Evolutionary conservation across 306 rosid genomes (phyloP).

Genomic region (Castanea mollissima): DNA sequence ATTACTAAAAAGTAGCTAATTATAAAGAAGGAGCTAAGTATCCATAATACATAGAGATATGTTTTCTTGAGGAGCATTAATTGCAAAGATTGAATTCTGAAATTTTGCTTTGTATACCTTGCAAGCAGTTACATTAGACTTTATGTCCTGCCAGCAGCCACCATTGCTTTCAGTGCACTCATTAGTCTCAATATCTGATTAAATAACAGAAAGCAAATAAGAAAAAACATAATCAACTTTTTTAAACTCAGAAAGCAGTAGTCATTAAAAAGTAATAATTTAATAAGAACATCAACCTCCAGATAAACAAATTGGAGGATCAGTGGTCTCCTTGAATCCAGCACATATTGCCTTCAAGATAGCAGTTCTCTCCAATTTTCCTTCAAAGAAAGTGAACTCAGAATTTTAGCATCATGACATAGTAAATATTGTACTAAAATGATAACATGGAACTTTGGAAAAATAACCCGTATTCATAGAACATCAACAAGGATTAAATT

Average conservation of each 20-base stretch:
- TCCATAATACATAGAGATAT: not conserved
- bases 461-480: not conserved
- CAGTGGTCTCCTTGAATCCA: constrained; percentile 81
- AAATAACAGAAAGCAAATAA: constrained; percentile 9
- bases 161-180: constrained; percentile 79
- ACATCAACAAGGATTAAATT: not conserved
- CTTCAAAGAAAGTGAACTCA: constrained; percentile 38
- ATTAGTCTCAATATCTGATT: constrained; percentile 77
- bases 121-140: constrained; percentile 74
- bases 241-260: constrained; percentile 1
- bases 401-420: constrained; percentile 23
- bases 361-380: constrained; percentile 80
- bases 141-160: constrained; percentile 75
- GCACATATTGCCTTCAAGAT: constrained; percentile 82
- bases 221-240: not conserved
- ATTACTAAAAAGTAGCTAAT: constrained; percentile 6
- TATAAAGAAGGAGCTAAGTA: not conserved
- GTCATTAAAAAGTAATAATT: not conserved
- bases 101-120: constrained; percentile 48
- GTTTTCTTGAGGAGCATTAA: not conserved
- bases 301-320: constrained; percentile 72
- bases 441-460: not conserved
- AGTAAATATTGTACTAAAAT: not conserved
- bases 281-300: constrained; percentile 57
- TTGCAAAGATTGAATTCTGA: not conserved